phyloP scores from a whole-genome alignment of 1,284 basidiomycete genomes.

The Fomitopsis betulina region DNA sequence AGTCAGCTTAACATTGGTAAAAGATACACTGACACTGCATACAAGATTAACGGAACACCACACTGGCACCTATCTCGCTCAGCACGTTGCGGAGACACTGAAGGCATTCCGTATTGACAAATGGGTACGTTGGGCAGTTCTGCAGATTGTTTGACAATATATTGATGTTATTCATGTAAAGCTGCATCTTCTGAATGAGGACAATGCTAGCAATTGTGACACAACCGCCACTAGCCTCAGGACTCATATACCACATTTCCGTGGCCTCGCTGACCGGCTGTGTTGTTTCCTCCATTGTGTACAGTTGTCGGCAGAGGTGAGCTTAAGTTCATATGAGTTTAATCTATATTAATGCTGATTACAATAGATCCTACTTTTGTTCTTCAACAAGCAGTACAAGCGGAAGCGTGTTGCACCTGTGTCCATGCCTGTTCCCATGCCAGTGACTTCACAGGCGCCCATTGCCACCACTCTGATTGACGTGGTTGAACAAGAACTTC shows the following conservation, averaged over 20 bases:
- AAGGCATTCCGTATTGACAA: background rate
- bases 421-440: no score
- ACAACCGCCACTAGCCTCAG: background rate
- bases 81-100: background rate
- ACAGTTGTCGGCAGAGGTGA: background rate
- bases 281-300: background rate
- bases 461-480: background rate
- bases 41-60: background rate
- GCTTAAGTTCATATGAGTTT: no score
- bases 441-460: background rate
- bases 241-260: background rate
- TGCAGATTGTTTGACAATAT: no score
- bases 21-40: no score
- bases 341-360: background rate
- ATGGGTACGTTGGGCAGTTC: background rate
- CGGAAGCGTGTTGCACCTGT: background rate
- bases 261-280: background rate
- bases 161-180: background rate
- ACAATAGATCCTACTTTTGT: background rate
- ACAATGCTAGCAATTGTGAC: background rate
- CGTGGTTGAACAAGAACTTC: background rate
- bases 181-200: background rate
- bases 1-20: no score
- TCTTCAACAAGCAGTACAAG: background rate
- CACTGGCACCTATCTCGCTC: background rate